Conservation (phyloP, 1,284 basidiomycete species). For the Moniliophthora roreri region DNA sequence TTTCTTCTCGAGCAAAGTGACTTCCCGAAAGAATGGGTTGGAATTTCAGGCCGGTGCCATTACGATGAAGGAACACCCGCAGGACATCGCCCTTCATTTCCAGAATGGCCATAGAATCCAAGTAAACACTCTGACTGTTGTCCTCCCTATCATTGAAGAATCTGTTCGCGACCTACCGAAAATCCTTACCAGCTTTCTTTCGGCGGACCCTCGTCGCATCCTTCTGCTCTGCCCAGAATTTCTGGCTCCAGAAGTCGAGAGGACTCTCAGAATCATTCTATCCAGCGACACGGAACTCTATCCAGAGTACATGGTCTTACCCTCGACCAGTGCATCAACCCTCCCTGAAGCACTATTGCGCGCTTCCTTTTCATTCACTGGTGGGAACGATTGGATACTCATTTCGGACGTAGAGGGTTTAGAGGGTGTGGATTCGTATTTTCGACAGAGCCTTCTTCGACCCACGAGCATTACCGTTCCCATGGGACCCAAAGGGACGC, state of each 20-base stretch:
- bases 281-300: slow-evolving; percentile 24
- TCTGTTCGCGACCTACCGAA: slow-evolving; percentile 34
- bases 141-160: slow-evolving; percentile 45
- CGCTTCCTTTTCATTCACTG: slow-evolving; percentile 32
- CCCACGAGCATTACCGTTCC: slow-evolving; percentile 37
- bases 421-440: slow-evolving; percentile 24
- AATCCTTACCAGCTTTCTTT: slow-evolving; percentile 31
- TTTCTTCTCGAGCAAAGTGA: neutral
- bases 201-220: slow-evolving; percentile 40
- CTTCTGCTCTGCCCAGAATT: slow-evolving; percentile 46
- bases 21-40: too few relatives aligned
- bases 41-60: too few relatives aligned
- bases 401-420: slow-evolving; percentile 49
- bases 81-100: too few relatives aligned
- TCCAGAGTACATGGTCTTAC: slow-evolving; percentile 43
- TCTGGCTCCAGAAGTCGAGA: slow-evolving; percentile 32
- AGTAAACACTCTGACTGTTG: slow-evolving; percentile 38
- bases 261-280: slow-evolving; percentile 25
- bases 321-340: slow-evolving; percentile 30
- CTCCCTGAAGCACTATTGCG: slow-evolving; percentile 32
- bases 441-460: slow-evolving; percentile 35
- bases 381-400: slow-evolving; percentile 46
- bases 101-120: too few relatives aligned
- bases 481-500: slow-evolving; percentile 44
- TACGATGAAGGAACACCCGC: too few relatives aligned